Evolutionary conservation across 2,329 filamentous ascomycete species (phyloP).

Genomic region (Phoma herbarum): DNA sequence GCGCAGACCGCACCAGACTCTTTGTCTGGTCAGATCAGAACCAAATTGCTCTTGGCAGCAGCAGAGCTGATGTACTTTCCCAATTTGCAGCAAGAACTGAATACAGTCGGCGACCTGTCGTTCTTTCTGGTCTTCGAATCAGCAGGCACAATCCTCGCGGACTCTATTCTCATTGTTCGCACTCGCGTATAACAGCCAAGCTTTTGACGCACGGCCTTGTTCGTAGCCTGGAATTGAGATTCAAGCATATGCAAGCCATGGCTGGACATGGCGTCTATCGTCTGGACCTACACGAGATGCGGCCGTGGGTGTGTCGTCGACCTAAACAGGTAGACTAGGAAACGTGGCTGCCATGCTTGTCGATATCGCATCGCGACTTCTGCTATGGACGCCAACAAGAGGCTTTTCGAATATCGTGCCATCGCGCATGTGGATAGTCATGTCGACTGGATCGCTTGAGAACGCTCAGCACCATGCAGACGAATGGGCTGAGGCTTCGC

Average conservation of each 20-base stretch:
- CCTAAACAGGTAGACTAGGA: constrained; percentile 15
- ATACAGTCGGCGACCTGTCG: constrained; percentile 2
- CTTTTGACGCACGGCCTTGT: constrained; percentile 5
- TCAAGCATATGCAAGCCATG: constrained; percentile 15
- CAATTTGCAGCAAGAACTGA: neutral
- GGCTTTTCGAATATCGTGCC: constrained; percentile 11
- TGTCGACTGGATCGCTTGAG: constrained; percentile 15
- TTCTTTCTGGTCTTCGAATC: neutral
- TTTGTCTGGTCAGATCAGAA: neutral
- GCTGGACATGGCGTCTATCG: constrained; percentile 4
- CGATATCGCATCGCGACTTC: constrained; percentile 4
- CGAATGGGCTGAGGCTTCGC: neutral
- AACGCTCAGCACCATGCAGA: constrained; percentile 2
- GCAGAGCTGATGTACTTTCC: neutral
- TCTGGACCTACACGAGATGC: constrained; percentile 10
- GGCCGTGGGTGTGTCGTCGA: constrained; percentile 1
- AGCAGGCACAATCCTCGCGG: neutral
- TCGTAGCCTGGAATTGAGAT: constrained; percentile 1
- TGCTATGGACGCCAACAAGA: constrained; percentile 4
- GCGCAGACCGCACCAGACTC: neutral
- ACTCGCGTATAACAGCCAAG: constrained; percentile 2
- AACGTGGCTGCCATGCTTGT: constrained; percentile 20
- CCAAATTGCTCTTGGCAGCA: neutral
- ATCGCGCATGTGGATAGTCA: constrained; percentile 10
- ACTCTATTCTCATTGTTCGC: neutral